Percentiles rank a stretch among this genome's conserved stretches.
Evolutionary conservation across 805 yeast species (phyloP).

Genomic region (Teunomyces aglyptinius): DNA sequence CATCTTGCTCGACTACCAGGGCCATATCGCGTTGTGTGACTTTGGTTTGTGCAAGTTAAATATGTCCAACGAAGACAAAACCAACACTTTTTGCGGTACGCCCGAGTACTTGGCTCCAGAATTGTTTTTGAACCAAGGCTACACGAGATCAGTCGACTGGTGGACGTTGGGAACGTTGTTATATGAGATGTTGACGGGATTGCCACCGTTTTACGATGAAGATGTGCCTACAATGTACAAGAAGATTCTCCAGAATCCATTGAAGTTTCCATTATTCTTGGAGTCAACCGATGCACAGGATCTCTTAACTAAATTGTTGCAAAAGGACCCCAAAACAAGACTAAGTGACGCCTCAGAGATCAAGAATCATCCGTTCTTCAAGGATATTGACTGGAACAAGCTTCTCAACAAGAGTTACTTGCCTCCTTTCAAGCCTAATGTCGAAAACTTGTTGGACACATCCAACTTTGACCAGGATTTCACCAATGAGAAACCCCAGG

Average conservation of each 20-base stretch:
- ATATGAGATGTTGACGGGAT: constrained; percentile 94
- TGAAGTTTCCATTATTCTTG: constrained; percentile 84
- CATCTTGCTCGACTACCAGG: constrained; percentile 90
- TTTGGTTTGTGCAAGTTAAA: constrained; percentile 95
- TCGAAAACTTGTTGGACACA: constrained; percentile 80
- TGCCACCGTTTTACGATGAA: constrained; percentile 97
- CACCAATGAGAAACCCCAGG: constrained; percentile 90
- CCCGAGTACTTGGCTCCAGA: constrained; percentile 98
- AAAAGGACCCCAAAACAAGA: constrained; percentile 82
- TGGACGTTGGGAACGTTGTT: constrained; percentile 95
- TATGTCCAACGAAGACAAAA: constrained; percentile 86
- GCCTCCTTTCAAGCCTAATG: constrained; percentile 95
- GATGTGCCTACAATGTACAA: constrained; percentile 91
- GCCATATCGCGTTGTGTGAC: constrained; percentile 96
- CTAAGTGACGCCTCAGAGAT: constrained; percentile 83
- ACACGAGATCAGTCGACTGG: constrained; percentile 95
- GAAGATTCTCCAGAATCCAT: constrained; percentile 85
- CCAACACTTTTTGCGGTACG: constrained; percentile 95
- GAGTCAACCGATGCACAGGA: constrained; percentile 80
- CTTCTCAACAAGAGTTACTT: constrained; percentile 81
- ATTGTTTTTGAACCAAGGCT: constrained; percentile 84
- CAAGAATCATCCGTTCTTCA: constrained; percentile 80
- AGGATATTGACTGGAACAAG: constrained; percentile 86
- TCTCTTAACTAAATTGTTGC: constrained; percentile 66
- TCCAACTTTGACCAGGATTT: constrained; percentile 91